A percentile compares a stretch with the other conserved stretches of the same genome.
These are phyloP conservation scores for Furcasterigmium sp. DNA, from an alignment of 2,329 filamentous ascomycete species.

Conservation along the genomic window DNA sequence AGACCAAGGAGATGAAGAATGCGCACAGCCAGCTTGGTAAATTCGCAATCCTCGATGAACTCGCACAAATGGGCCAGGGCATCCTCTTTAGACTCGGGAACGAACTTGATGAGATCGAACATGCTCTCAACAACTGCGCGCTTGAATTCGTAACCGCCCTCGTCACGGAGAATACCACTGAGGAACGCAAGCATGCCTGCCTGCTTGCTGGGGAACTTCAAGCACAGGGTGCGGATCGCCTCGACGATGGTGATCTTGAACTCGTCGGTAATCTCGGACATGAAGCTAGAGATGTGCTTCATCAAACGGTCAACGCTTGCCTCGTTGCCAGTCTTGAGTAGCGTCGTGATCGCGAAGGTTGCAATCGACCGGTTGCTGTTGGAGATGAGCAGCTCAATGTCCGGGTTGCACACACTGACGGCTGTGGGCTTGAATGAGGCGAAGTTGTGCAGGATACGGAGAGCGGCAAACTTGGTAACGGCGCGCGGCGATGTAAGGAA, in stretches of 20 bases:
- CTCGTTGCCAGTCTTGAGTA: slow-evolving; percentile 97
- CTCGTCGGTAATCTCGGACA: slow-evolving; percentile 98
- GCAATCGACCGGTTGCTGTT: slow-evolving; percentile 97
- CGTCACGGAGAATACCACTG: slow-evolving; percentile 91
- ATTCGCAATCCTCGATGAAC: slow-evolving; percentile 99
- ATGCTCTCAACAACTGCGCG: slow-evolving; percentile 96
- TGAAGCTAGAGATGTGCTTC: slow-evolving; percentile 97
- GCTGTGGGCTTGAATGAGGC: slow-evolving; percentile 93
- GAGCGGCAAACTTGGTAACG: slow-evolving; percentile 95
- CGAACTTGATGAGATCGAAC: slow-evolving; percentile 98
- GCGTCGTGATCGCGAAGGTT: slow-evolving; percentile 95
- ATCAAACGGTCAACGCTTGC: slow-evolving; percentile 93
- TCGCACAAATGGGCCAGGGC: slow-evolving; percentile 94
- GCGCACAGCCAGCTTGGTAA: slow-evolving; percentile 93
- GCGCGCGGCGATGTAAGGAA: slow-evolving; percentile 94
- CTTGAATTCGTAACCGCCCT: slow-evolving; percentile 98
- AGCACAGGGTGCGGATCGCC: slow-evolving; percentile 89
- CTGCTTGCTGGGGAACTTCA: slow-evolving; percentile 98
- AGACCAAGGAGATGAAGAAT: slow-evolving; percentile 91
- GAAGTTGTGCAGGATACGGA: slow-evolving; percentile 93
- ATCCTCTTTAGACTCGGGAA: slow-evolving; percentile 76
- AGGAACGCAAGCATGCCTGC: slow-evolving; percentile 97
- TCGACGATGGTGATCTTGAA: slow-evolving; percentile 99
- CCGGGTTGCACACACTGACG: slow-evolving; percentile 90
- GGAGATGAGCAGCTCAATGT: slow-evolving; percentile 94